These are phyloP conservation scores for Elsinoe perseae DNA, from an alignment of 2,329 filamentous ascomycete genomes.

Conservation along the genomic window DNA sequence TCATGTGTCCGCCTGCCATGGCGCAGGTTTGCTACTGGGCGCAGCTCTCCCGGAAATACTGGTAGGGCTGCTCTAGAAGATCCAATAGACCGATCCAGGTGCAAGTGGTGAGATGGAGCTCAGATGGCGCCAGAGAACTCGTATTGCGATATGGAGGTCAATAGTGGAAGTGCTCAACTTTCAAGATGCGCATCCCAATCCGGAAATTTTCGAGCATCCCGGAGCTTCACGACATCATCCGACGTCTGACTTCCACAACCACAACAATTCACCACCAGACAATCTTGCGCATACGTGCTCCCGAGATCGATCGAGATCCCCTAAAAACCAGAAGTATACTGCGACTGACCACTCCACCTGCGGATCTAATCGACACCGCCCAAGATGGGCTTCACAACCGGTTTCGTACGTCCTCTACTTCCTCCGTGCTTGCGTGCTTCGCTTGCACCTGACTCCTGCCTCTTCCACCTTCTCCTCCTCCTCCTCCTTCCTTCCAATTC, in stretches of 20 bases:
- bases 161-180: not conserved
- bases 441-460: no score
- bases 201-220: slow-evolving; percentile 14
- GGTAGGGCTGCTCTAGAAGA: not conserved
- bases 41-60: not conserved
- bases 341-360: not conserved
- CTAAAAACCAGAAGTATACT: not conserved
- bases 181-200: slow-evolving; percentile 7
- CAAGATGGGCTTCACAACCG: slow-evolving; percentile 45
- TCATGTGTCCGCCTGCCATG: slow-evolving; percentile 81
- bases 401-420: slow-evolving; percentile 35
- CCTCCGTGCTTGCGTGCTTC: no score
- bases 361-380: not conserved
- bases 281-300: no score
- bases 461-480: not conserved
- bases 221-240: slow-evolving; percentile 8
- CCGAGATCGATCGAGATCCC: no score
- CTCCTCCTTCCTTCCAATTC: not conserved
- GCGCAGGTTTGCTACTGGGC: slow-evolving; percentile 18
- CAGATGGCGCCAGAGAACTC: not conserved
- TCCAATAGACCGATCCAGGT: not conserved
- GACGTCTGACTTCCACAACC: not conserved
- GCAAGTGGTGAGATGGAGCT: no score
- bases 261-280: not conserved
- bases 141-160: not conserved